Base-by-base conservation (phyloP, 2,329 filamentous ascomycete genomes). In the Cercospora janseana region DNA sequence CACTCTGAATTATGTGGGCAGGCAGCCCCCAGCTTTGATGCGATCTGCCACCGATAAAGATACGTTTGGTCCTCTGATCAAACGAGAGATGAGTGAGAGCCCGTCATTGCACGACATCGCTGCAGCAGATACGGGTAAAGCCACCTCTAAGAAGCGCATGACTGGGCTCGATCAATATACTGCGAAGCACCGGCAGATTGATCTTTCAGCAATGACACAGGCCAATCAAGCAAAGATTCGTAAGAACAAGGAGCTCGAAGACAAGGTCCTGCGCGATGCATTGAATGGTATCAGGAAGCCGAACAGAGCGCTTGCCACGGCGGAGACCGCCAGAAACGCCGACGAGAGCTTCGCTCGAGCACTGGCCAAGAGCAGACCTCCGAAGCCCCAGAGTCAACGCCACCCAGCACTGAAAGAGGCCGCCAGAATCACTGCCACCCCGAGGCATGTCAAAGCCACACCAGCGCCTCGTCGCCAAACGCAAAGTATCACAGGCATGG, bases 231-330 rank as follows among this genome's bases (percentile, higher is more conserved):
- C 72, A 1, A 87, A 80, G 67, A 75, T 79, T 24, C 81, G 74
- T 60, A 86, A 81, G 66, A 46, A 29, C 15, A 85, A 85, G 63
- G 83, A 82, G 2, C 70, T 79, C 16, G 77, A 88, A 2, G 82
- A 88, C 40, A 80, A 83, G 21, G 84, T 90, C 62, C 28, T 55
- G 26, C 80, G 82, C 58, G 80, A 88, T 51, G 88, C 88, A 6
- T 91, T 93, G 42, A 80, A 79, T 4, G 79, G 83, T 7, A 67
- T 92, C 32, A 84, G 86, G 65, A 88, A 84, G 67, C 88, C 88
- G 1, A 90, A 92, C 61, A 80, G 88, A 37, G 78, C 81, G 16
- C 75, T 86, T 31, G 85, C 84, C 9, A 82, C 82, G 24, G 83
- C 82, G 60, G 78, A 81, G 28, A 75, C 87, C 49, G 81, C 79